Percentiles rank a stretch among this genome's conserved stretches.
Evolutionary conservation across 2,329 filamentous ascomycete genomes (phyloP).

Genomic region (Lasiodiplodia sp.): DNA sequence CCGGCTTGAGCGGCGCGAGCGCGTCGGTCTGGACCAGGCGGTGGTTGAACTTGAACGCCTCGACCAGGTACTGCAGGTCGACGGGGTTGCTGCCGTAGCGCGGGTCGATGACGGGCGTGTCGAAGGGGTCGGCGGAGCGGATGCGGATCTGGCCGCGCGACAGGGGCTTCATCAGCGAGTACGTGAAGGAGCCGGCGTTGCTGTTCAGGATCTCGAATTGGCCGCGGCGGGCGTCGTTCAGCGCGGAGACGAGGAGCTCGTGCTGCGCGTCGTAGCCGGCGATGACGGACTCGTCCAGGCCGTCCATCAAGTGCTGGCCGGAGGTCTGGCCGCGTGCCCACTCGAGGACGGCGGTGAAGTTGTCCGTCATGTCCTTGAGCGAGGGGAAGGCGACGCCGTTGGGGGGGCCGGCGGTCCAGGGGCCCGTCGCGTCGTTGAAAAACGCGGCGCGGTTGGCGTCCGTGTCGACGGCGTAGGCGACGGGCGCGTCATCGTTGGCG

Average conservation of each 20-base stretch:
- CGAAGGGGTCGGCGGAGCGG: conserved; percentile 35
- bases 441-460: conserved; percentile 14
- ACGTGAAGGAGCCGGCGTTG: conserved; percentile 26
- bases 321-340: not conserved
- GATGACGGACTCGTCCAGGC: conserved; percentile 19
- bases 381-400: conserved; percentile 31
- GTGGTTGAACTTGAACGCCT: conserved; percentile 37
- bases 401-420: conserved; percentile 27
- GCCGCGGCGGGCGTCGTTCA: conserved; percentile 18
- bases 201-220: conserved; percentile 29
- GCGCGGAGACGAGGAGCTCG: conserved; percentile 5
- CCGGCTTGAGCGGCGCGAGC: conserved; percentile 35
- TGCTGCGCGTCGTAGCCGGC: conserved; percentile 29
- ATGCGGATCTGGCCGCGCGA: conserved; percentile 39
- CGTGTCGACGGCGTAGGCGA: conserved; percentile 23
- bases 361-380: conserved; percentile 23
- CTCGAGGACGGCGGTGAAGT: conserved; percentile 16
- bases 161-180: conserved; percentile 35
- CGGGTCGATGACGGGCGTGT: conserved; percentile 37
- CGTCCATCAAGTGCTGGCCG: conserved; percentile 3
- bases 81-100: conserved; percentile 39
- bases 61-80: conserved; percentile 36
- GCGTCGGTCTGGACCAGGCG: conserved; percentile 31
- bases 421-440: conserved; percentile 13
- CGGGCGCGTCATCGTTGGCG: conserved; percentile 35